Evolutionary conservation across 768 basidiomycete genomes (phyloP), one percentile per base, ranked within the genome.

Genomic region (Hortiboletus flavorubellus): DNA sequence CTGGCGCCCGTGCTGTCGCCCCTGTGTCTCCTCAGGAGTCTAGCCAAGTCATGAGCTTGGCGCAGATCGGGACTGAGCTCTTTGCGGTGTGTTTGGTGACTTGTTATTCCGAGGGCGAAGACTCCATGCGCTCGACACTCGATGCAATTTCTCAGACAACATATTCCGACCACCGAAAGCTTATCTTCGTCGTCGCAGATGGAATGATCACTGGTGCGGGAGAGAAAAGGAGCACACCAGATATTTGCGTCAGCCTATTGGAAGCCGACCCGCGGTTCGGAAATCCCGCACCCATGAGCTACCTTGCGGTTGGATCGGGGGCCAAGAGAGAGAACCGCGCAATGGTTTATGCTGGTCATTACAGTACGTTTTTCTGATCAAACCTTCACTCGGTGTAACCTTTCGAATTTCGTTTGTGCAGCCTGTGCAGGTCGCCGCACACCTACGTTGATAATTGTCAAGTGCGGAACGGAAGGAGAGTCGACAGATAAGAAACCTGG

Each of bases 341-440:
- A 8, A 91, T 97, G 91, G 91, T 98, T 18, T 98, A 99, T 76
- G 97, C 97, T 49, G 97, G 97, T n/a, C 96, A 99, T 76, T 98
- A 98, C 73, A 91, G 93, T 95, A 70, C 68, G 93, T 82, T 46
- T 37, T 16, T 35, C 23, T 26, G 29, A 31, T 43, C 3, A 18
- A 10, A 5, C 5, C 45, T 30, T 42, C 53, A 12, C 12, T 45
- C 15, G 34, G 46, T 47, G n/a, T 45, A 5, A 45, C 18, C 39
- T 63, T 23, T 59, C 29, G 14, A 18, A 11, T 31, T 12, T 58
- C 44, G 52, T 35, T 49, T 55, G n/a, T 26, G 37, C 51, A 88
- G 89, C 86, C 59, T 82, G 89, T 59, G 86, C 87, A 45, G 93
- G 93, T 47, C 87, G 89, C 63, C 87, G 94, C 37, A 98, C 97